These are phyloP conservation scores for Puccinia polysora DNA, from an alignment of 1,284 basidiomycete species.

Conservation along the genomic window DNA sequence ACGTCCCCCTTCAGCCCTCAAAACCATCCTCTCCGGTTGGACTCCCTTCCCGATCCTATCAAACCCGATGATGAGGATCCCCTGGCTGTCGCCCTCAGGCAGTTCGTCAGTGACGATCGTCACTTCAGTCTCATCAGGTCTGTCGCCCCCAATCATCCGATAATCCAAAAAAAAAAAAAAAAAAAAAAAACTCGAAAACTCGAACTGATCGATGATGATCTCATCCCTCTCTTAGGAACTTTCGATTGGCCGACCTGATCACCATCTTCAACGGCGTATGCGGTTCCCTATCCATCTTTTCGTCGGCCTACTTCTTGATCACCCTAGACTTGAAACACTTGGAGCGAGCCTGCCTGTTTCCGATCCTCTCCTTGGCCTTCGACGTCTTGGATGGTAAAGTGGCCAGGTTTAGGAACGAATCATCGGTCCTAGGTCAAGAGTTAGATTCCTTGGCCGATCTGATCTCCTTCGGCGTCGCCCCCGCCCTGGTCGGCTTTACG, in stretches of 20 bases:
- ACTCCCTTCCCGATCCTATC: not conserved
- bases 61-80: constrained; percentile 5
- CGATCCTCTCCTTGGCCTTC: constrained; percentile 93
- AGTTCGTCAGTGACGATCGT: constrained; percentile 80
- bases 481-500: constrained; percentile 82
- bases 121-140: constrained; percentile 94
- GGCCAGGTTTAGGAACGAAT: constrained; percentile 90
- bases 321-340: constrained; percentile 75
- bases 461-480: constrained; percentile 95
- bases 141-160: constrained; percentile 44
- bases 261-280: constrained; percentile 99
- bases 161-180: not conserved
- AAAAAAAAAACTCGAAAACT: not conserved
- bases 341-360: constrained; percentile 79
- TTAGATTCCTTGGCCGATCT: constrained; percentile 94
- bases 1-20: no score
- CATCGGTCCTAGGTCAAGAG: constrained; percentile 96
- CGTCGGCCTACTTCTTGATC: constrained; percentile 78
- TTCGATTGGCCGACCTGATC: constrained; percentile 93
- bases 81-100: constrained; percentile 58
- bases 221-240: constrained; percentile 67
- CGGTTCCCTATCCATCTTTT: constrained; percentile 91
- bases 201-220: not conserved
- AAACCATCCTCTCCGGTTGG: not conserved
- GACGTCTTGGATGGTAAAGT: constrained; percentile 98